Evolutionary conservation across 305 asterid species (phyloP), one percentile per base, ranked within the genome.

Genomic region (Fraxinus latifolia): DNA sequence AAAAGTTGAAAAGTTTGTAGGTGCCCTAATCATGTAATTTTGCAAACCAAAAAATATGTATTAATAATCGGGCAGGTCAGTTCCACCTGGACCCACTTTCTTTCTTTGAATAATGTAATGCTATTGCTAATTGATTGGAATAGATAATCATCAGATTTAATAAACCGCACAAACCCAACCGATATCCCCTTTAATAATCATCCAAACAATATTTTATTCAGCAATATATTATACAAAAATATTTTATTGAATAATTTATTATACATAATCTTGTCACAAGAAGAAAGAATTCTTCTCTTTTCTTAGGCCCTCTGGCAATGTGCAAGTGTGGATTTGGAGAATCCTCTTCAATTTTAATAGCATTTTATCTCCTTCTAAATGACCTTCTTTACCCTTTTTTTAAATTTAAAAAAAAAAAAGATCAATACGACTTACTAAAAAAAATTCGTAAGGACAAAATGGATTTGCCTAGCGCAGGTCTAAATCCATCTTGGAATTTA

Each of bases 71-170:
- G 87, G 58, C 88, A 85, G 87, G 39, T 77, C 31, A 78, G 83
- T 78, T 83, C 85, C 89, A 85, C 84, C 60, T 84, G 88, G 89
- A 65, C 90, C 90, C 89, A 73, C 85, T 39, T 79, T 76, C 81
- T 77, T 60, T 72, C 5, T 79, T 39, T 32, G 80, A 73, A 25
- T 74, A 83, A 70, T 80, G 74, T 29, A 29, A 29, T 29, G 32
- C 32, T 29, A 29, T 29, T 29, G 32, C 39, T 62, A 39, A 68
- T 77, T 37, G 42, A 84, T 58, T 76, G 77, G 65, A 79, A 81
- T 79, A 74, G 86, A 74, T 86, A 78, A 72, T 84, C 79, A 84
- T 85, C 74, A 82, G 75, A 83, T 70, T 19, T 21, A 58, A 82
- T 86, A 75, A 70, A 74, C 62, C 50, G 81, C 76, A 81, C 75